Evolutionary conservation across 116 monocot species (phyloP), one percentile per base, ranked within the genome.

Genomic region (Iris pallida): DNA sequence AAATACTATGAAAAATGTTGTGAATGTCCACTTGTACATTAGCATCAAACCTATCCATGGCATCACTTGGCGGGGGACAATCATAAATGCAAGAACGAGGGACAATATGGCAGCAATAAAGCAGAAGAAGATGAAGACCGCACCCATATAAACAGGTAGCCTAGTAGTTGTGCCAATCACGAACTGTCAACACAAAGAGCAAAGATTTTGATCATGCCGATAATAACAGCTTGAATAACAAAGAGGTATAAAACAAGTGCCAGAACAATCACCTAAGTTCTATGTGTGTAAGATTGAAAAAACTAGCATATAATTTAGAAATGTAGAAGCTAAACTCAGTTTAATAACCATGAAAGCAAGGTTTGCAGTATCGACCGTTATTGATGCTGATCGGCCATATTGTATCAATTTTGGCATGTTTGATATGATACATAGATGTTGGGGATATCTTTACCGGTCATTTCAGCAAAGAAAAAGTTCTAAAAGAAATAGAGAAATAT

Each of bases 1-100:
- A 45, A 86, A 95, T 20, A 75, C 42, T 0, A 89, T 49, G 69
- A 91, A 89, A 74, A 84, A 91, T 44, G 69, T 43, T 17, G 75
- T 44, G 71, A 82, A 91, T 54, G 89, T 86, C 88, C 88, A 88
- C 64, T 91, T 91, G 45, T 89, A 96, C 88, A 89, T 70, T 20
- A 96, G 75, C 40, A 96, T 69, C 79, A 96, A 74, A 56, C 96
- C 96, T 3, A 86, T 96, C 96, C 88, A 91, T 57, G 96, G 96
- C 72, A 79, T 86, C 53, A 91, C 86, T 82, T 89, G 96, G 16
- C 64, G 70, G 8, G 96, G 96, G 60, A 87, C 73, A 58, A 89
- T 15, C 43, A 70, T 17, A 57, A 91, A 91, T 20, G 96, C 77
- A 61, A 96, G 56, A 12, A 19, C 82, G 65, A 96, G 60, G 6